Evolutionary conservation across 192 early-diverging fungal genomes (phyloP).

Genomic region (Spizellomyces punctatus): DNA sequence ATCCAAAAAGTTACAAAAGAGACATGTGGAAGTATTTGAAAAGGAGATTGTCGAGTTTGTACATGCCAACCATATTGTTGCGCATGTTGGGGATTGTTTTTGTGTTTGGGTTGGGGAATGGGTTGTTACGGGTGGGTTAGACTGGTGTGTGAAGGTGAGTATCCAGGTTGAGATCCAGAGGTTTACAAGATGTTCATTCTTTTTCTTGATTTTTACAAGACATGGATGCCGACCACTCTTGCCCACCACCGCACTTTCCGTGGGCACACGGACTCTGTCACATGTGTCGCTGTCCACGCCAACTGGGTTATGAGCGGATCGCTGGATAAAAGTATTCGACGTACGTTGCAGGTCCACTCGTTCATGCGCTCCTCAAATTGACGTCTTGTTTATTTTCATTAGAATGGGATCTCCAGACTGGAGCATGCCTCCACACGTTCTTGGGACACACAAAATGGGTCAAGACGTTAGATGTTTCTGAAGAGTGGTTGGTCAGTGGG

Average conservation of each 20-base stretch:
- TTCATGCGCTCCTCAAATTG: not conserved
- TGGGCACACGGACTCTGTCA: constrained; percentile 49
- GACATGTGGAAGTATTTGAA: no score
- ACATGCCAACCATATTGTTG: no score
- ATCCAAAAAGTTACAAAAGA: no score
- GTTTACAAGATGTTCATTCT: not conserved
- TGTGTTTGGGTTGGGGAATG: constrained; percentile 44
- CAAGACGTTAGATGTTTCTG: constrained; percentile 30
- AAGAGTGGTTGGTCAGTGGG: constrained; percentile 32
- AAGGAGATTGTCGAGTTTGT: no score
- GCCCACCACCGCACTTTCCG: constrained; percentile 33
- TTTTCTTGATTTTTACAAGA: constrained; percentile 23
- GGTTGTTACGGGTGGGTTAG: constrained; percentile 51
- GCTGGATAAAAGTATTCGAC: constrained; percentile 40
- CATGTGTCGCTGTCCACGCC: constrained; percentile 30
- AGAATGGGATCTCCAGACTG: constrained; percentile 45
- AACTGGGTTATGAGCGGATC: constrained; percentile 45
- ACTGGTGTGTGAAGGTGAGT: constrained; percentile 39
- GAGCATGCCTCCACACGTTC: constrained; percentile 26
- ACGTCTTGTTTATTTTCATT: not conserved
- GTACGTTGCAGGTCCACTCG: constrained; percentile 20
- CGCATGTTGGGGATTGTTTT: no score
- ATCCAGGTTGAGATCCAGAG: not conserved
- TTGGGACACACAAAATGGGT: constrained; percentile 37
- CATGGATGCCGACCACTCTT: constrained; percentile 37